Evolutionary conservation across 345 rosid species (phyloP), one percentile per base, ranked within the genome.

Genomic region (Streptanthus diversifolius): DNA sequence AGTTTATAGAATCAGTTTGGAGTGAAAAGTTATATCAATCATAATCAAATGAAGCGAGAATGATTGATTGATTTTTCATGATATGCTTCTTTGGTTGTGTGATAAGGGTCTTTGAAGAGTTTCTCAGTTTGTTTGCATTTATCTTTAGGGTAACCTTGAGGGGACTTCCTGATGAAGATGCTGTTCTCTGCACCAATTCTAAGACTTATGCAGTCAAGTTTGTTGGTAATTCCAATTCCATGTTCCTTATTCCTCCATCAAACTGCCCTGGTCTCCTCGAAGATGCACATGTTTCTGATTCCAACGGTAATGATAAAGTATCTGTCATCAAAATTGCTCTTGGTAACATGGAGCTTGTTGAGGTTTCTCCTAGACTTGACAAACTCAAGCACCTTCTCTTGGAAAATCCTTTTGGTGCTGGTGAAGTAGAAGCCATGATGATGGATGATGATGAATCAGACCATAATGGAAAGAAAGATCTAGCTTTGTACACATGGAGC

Each of bases 341-440:
- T 32, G 96, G 96, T 45, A 84, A 39, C 69, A 78, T 93, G 90
- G 97, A 95, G 74, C 87, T 95, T 32, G 81, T 80, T 52, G 95
- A 91, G 83, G 85, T 87, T 62, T 86, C 99, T 81, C 99, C 99
- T 14, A 87, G 84, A 68, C 88, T 95, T 33, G 95, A 88, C 74
- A 88, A 79, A 79, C 96, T 95, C 36, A 89, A 80, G 47, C 45
- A 74, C 15, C 87, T 95, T 77, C 88, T 95, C 25, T 78, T 71
- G 5, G 81, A 82, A 66, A 86, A 79, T 40, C 93, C 84, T 63
- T 88, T 80, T 75, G 25, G 69, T 68, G 76, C 82, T 37, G 74
- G 69, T 65, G 93, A 87, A 47, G 84, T 37, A 3, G 79, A 52
- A 3, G 30, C 65, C 22, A 71, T 68, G 63, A 77, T 59, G 77